Evolutionary conservation across 2,329 filamentous ascomycete species (phyloP), one percentile per base, ranked within the genome.

Genomic region (Colletotrichum sp.): DNA sequence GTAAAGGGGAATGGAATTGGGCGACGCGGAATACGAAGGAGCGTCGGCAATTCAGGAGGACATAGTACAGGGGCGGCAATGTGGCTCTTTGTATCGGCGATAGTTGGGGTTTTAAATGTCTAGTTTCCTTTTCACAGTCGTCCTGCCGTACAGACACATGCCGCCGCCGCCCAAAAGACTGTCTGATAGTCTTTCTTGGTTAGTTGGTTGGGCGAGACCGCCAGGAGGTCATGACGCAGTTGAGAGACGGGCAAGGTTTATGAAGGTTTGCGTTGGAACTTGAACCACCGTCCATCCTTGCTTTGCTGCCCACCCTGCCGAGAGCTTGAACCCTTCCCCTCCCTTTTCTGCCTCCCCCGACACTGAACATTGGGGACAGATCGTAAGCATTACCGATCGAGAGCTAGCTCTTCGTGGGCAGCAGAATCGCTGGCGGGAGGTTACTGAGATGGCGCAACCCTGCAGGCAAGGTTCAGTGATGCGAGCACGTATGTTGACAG

Each of bases 31-130:
- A 34, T 32, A 24, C 21, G 55, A 28, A 59, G 55, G n/a, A 21
- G 18, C 59, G 59, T 75, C 72, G 72, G 72, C 72, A 75, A 75
- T 68, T 28, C 72, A 75, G 13, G 8, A 24, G 13, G 28, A 21
- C 10, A n/a, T 3, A 15, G 12, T n/a, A 30, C 13, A 12, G n/a
- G 30, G 36, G 32, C 69, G 72, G 69, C 69, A 67, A 75, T 28
- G 32, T 15, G n/a, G n/a, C n/a, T 13, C 44, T 49, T 49, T 49
- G 44, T 13, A 49, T 66, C 69, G 69, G 72, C 69, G 63, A 57
- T 63, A 55, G 26, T 18, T 59, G 60, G 52, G 69, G 15, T 72
- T 75, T 67, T 72, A 72, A 63, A 63, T 55, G 52, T 39, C 52
- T 28, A 52, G 24, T 39, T 24, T n/a, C 26, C 57, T 32, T 49